phyloP scores from a whole-genome alignment of 257 asterid genomes.

The Scutellaria minor region DNA sequence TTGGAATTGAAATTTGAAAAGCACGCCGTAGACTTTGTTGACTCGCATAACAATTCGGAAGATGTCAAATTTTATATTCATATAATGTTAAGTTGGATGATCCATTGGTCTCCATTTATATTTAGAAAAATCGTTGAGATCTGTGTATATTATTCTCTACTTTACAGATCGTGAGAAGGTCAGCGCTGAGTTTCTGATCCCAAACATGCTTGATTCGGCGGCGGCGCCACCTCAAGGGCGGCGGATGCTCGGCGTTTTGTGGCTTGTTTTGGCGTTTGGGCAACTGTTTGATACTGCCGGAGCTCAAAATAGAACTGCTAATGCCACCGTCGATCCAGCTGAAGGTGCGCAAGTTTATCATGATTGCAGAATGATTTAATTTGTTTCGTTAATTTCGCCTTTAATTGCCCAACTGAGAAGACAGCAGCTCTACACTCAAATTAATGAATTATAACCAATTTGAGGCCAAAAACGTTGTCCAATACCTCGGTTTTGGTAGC shows the following conservation, averaged over 20 bases:
- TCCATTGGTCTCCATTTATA: neutral
- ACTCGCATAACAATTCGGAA: neutral
- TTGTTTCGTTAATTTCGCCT: too few species aligned
- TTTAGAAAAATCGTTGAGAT: neutral
- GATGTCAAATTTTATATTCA: neutral
- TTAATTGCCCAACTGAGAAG: too few species aligned
- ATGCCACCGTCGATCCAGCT: conserved; percentile 44
- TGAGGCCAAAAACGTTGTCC: too few species aligned
- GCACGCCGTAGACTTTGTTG: neutral
- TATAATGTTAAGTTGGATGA: neutral
- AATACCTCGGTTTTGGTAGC: too few species aligned
- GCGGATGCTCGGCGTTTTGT: neutral
- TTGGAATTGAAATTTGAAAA: neutral
- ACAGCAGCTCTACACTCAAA: too few species aligned
- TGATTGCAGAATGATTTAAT: too few species aligned
- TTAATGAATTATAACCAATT: too few species aligned
- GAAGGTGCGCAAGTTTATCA: conserved; percentile 37
- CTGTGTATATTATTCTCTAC: neutral
- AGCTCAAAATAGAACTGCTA: conserved; percentile 43
- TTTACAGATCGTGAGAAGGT: neutral
- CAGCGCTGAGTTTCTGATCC: neutral
- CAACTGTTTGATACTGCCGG: conserved; percentile 23
- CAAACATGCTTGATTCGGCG: conserved; percentile 19
- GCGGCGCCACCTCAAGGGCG: conserved; percentile 32
- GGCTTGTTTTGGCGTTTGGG: conserved; percentile 21